Conservation (phyloP, 106 monocot genomes). For the Platanthera zijinensis region DNA sequence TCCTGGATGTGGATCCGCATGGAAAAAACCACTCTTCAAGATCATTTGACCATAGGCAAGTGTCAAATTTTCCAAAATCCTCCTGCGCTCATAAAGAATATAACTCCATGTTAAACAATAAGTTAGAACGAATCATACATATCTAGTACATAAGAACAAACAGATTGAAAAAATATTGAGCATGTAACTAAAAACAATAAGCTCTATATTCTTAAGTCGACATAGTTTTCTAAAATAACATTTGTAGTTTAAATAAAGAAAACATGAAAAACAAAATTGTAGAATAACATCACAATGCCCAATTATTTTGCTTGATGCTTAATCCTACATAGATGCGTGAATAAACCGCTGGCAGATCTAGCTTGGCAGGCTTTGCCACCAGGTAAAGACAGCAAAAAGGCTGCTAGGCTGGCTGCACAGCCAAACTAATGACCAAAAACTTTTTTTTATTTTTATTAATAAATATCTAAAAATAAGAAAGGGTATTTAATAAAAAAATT, state of each 20-base stretch:
- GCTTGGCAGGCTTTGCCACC: too few species aligned
- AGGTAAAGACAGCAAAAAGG: too few species aligned
- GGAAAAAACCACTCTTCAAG: conserved; percentile 92
- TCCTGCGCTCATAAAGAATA: conserved; percentile 49
- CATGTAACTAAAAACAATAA: background rate
- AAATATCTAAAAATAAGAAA: too few species aligned
- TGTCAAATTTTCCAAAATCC: conserved; percentile 69
- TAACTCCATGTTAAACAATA: background rate
- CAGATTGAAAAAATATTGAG: background rate
- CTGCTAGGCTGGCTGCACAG: too few species aligned
- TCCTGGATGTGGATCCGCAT: conserved; percentile 99
- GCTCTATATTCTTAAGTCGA: background rate
- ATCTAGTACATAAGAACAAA: background rate
- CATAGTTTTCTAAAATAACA: background rate
- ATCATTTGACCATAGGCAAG: conserved; percentile 99
- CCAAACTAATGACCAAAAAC: too few species aligned
- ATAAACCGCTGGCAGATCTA: background rate
- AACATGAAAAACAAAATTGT: background rate
- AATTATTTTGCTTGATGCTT: background rate
- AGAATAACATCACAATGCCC: background rate
- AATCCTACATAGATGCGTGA: background rate
- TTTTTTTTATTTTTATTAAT: too few species aligned
- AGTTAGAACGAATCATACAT: background rate
- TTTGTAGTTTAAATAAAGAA: background rate
- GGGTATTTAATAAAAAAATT: too few species aligned